Evolutionary conservation across 1,284 basidiomycete genomes (phyloP), one percentile per base, ranked within the genome.

Genomic region (Caloboletus inedulis): DNA sequence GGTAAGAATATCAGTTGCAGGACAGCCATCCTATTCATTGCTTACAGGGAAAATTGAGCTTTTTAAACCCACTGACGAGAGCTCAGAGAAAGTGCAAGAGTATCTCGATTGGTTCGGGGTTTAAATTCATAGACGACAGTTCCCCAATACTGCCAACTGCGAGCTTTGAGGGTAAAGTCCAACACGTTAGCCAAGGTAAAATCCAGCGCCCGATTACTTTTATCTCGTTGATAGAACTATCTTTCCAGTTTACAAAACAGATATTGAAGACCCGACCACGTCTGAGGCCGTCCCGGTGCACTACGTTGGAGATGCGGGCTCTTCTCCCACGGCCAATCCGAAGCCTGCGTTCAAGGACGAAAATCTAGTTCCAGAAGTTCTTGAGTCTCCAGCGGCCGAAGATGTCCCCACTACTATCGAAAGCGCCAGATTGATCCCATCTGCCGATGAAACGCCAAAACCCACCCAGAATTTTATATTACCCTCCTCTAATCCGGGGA

Each of bases 161-260:
- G 37, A 64, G 63, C 25, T 70, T 72, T 21, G 70, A 69, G 54
- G 65, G 59, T n/a, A 71, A 68, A 55, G 47, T 68, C 25, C 68
- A 62, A 44, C 69, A 58, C 33, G 65, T 68, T 21, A 57, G 62
- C 29, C 48, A 70, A 55, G 65, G 66, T 71, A 44, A 46, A 35
- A 27, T 41, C 29, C 10, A 12, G 16, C 12, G 25, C 8, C 16
- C 3, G 4, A 47, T 39, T 18, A 7, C 16, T 18, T 35, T 31
- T 30, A 31, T 30, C 31, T 36, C 39, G 8, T 23, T 31, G 29
- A 51, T 33, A 7, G 44, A 35, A 27, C 25, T 9, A 10, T 49
- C n/a, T 34, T 18, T 40, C 33, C n/a, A 68, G 65, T 68, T 36
- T 71, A 68, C 25, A 57, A 65, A 47, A 70, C 66, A 9, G 49